These are phyloP conservation scores for Phytophthora litchii DNA, from an alignment of 352 stramenopile genomes.

Conservation along the genomic window DNA sequence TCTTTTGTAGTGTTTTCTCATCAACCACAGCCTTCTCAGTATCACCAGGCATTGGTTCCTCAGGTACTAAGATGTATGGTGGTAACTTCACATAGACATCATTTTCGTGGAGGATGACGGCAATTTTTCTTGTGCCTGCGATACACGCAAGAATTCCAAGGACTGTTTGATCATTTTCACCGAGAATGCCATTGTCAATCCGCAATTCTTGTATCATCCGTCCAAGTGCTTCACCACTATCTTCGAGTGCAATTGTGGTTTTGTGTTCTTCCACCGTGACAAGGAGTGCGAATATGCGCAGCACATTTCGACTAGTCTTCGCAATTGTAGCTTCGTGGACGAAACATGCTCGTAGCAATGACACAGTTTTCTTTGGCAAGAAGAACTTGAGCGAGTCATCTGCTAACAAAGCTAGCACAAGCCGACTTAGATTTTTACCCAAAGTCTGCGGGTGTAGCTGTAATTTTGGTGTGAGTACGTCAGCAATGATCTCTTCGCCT, in stretches of 20 bases:
- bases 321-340: constrained; percentile 40
- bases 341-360: constrained; percentile 61
- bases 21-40: neutral
- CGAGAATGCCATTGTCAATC: constrained; percentile 29
- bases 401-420: constrained; percentile 63
- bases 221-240: constrained; percentile 59
- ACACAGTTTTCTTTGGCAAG: constrained; percentile 78
- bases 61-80: constrained; percentile 40
- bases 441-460: constrained; percentile 59
- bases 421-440: constrained; percentile 67
- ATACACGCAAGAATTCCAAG: constrained; percentile 50
- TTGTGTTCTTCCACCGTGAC: constrained; percentile 80
- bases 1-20: neutral
- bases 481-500: constrained; percentile 74
- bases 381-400: constrained; percentile 86
- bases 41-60: constrained; percentile 7
- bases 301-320: constrained; percentile 72
- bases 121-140: constrained; percentile 47
- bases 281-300: constrained; percentile 60
- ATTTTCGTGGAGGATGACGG: constrained; percentile 60
- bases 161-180: constrained; percentile 49
- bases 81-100: constrained; percentile 51
- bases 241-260: constrained; percentile 68
- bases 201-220: constrained; percentile 60
- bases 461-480: constrained; percentile 65